Conservation (phyloP, 495 filamentous ascomycete species). For the Aspergillus ostianus region DNA sequence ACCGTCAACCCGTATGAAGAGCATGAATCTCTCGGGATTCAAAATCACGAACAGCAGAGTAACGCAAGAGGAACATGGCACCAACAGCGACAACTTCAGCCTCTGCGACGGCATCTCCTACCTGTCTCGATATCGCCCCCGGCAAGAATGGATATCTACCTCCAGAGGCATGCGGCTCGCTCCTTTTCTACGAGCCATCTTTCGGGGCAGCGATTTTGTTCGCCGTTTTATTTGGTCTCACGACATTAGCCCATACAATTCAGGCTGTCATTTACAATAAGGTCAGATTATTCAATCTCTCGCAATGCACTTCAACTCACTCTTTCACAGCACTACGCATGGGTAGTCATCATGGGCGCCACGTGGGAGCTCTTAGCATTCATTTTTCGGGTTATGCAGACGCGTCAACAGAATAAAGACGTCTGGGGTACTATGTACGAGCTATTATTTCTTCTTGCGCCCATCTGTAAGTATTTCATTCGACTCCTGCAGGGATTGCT, state of each 20-base stretch:
- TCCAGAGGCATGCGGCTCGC: constrained; percentile 29
- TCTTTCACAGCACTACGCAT: constrained; percentile 45
- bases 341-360: constrained; percentile 52
- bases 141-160: constrained; percentile 34
- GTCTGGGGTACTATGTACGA: constrained; percentile 12
- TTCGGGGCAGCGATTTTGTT: constrained; percentile 38
- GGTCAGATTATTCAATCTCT: constrained; percentile 10
- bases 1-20: too few species aligned
- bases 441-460: constrained; percentile 32
- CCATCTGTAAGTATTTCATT: constrained; percentile 23
- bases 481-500: neutral
- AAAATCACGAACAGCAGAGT: too few species aligned
- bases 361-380: constrained; percentile 47
- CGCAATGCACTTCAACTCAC: neutral
- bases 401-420: constrained; percentile 21
- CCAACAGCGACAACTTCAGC: neutral
- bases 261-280: constrained; percentile 33
- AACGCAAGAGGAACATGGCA: neutral
- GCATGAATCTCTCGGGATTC: too few species aligned
- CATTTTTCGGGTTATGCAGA: constrained; percentile 32
- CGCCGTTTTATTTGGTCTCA: constrained; percentile 34
- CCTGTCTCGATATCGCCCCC: constrained; percentile 23
- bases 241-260: constrained; percentile 27
- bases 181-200: constrained; percentile 29
- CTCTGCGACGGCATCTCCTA: neutral